Evolutionary conservation across 495 filamentous ascomycete genomes (phyloP).

Genomic region (Penicillium lividum): DNA sequence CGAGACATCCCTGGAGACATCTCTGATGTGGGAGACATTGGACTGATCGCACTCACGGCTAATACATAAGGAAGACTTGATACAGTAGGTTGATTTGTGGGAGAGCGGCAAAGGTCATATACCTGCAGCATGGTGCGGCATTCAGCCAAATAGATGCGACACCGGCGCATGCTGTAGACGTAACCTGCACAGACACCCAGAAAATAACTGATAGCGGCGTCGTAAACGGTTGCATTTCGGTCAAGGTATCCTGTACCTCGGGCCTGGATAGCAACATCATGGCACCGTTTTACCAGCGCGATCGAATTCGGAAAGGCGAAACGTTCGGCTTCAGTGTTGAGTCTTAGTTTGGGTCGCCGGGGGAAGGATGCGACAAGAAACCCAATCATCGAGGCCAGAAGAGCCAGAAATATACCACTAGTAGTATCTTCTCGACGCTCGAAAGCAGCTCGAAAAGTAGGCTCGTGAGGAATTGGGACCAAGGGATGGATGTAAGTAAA

Average conservation of each 20-base stretch:
- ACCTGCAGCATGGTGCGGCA: conserved; percentile 70
- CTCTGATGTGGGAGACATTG: conserved; percentile 31
- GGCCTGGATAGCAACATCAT: conserved; percentile 68
- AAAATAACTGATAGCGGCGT: conserved; percentile 85
- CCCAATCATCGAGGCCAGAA: conserved; percentile 81
- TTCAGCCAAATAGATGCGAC: conserved; percentile 71
- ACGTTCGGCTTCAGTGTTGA: conserved; percentile 59
- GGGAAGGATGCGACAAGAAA: conserved; percentile 78
- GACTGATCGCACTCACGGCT: conserved; percentile 24
- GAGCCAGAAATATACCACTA: conserved; percentile 68
- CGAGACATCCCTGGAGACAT: conserved; percentile 25
- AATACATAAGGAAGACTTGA: conserved; percentile 17
- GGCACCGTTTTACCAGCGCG: conserved; percentile 71
- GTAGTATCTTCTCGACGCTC: conserved; percentile 66
- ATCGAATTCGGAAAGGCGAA: conserved; percentile 62
- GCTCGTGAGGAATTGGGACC: conserved; percentile 83
- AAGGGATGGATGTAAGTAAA: conserved; percentile 89
- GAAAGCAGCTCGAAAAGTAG: conserved; percentile 75
- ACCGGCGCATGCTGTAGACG: conserved; percentile 65
- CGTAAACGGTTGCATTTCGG: conserved; percentile 68
- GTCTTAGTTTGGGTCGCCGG: conserved; percentile 67
- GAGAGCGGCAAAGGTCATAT: conserved; percentile 58
- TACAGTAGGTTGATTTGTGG: conserved; percentile 24
- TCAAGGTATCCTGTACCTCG: conserved; percentile 69
- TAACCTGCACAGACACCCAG: conserved; percentile 69